These are phyloP conservation scores for Nigrospora sphaerica DNA, from an alignment of 2,329 filamentous ascomycete genomes.

Conservation along the genomic window DNA sequence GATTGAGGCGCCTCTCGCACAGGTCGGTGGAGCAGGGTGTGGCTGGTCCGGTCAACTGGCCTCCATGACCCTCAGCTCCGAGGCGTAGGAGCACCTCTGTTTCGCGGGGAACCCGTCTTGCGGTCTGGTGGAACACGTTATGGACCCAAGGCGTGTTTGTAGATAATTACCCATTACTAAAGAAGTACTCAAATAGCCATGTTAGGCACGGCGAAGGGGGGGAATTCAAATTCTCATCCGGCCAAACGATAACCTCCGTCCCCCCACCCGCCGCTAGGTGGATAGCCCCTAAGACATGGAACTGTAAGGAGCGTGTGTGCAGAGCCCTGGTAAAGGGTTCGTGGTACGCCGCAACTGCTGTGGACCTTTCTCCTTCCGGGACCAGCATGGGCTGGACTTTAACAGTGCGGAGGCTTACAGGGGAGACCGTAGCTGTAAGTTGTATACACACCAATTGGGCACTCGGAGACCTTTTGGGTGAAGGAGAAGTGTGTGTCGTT, in stretches of 20 bases:
- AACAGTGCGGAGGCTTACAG: conserved; percentile 11
- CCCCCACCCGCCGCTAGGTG: no score
- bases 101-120: neutral
- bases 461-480: conserved; percentile 17
- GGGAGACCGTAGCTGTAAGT: conserved; percentile 20
- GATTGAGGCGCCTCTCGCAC: conserved; percentile 34
- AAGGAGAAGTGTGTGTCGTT: conserved; percentile 22
- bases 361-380: no score
- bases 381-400: neutral
- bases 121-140: neutral
- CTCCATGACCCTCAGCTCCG: conserved; percentile 20
- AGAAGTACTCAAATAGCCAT: no score
- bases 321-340: no score
- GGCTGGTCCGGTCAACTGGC: conserved; percentile 25
- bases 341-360: no score
- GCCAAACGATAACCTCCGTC: no score
- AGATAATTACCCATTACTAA: no score
- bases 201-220: no score
- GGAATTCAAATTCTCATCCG: no score
- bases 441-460: conserved; percentile 22
- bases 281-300: no score
- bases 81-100: conserved; percentile 3
- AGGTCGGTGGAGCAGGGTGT: conserved; percentile 24
- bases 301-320: no score
- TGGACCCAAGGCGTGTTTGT: no score